Base-by-base conservation (phyloP, 2,329 filamentous ascomycete species). In the Colletotrichum theobromicola region DNA sequence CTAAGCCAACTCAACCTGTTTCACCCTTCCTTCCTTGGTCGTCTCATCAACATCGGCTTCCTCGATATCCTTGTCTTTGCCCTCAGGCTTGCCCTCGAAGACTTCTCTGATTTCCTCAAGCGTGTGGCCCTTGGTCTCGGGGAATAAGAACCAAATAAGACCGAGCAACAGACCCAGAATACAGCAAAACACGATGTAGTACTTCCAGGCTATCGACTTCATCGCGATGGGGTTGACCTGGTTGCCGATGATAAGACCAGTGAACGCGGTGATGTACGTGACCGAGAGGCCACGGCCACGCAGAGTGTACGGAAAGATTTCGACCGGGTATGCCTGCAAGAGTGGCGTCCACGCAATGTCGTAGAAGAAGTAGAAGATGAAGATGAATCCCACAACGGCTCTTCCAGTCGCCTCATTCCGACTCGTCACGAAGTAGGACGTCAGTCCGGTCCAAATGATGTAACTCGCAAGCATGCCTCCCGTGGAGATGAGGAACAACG, bases 401-500 rank as follows among this genome's bases (percentile, higher is more conserved):
- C 77, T 78, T 32, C 78, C 72, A 7, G 70, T 77, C 35, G 67
- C 70, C 68, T 73, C 65, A 28, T 70, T 55, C 13, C n/a, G 42
- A 16, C 55, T 63, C 18, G 42, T 37, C 15, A 69, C 70, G 5
- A 69, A 70, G 9, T 60, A 37, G 24, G 63, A 67, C 4, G 69
- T 72, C 10, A 72, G 35, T 10, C 79, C 79, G 3, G 79, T 78
- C 58, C 79, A 80, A 58, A 80, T 78, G 21, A 80, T 78, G 12
- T 82, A 77, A 5, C 77, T 75, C 21, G 78, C 77, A 24, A 62
- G 78, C 26, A 81, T 76, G 10, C 77, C 78, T 21, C 74, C 78
- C 10, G 83, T 83, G 7, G 82, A 83, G 46, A 83, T 82, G 61
- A 89, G 84, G n/a, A 89, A 82, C 2, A 87, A 82, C 76, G 87